Evolutionary conservation across 495 filamentous ascomycete species (phyloP), one percentile per base, ranked within the genome.

Genomic region (Chaetomium tenue): DNA sequence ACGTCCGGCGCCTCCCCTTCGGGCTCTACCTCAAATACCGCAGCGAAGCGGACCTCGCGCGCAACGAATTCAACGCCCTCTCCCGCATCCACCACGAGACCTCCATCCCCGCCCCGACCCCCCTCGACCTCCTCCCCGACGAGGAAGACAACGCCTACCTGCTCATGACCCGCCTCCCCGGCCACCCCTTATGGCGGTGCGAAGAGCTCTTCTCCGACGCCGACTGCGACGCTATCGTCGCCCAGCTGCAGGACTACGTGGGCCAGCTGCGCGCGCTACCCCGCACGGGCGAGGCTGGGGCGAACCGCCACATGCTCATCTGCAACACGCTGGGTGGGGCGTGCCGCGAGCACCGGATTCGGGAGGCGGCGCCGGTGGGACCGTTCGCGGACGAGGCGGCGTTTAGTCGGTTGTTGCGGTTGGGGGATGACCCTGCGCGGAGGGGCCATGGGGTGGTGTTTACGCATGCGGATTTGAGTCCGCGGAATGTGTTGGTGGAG

Each of bases 401-500:
- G 30, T 77, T 77, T 61, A 75, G 68, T 58, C 63, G 71, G 37
- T 33, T 67, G 16, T 37, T 77, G 51, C 52, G 72, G 44, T 71
- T 64, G 50, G 50, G 70, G 18, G 70, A 76, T 51, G 70, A 74
- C 3, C 66, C 74, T 40, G 56, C 53, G 63, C 69, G 71, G 9
- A 67, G 61, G 30, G 68, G 71, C 12, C 72, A 77, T 59, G 71
- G 69, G 6, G 75, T 79, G 20, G 72, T 80, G 60, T 78, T 84
- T 44, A 81, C 72, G 16, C 79, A 84, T 63, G 72, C 67, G 13
- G 81, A 84, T 66, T 71, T 85, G 40, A 77, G 72, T 58, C 68
- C 72, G 48, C 78, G 79, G 56, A 83, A 82, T 71, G 72, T 82
- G 23, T 65, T 82, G 8, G 61, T 79, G 30, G 72, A 81, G 50